phyloP scores from a whole-genome alignment of 805 yeast species.

The Ogataea degrootiae region DNA sequence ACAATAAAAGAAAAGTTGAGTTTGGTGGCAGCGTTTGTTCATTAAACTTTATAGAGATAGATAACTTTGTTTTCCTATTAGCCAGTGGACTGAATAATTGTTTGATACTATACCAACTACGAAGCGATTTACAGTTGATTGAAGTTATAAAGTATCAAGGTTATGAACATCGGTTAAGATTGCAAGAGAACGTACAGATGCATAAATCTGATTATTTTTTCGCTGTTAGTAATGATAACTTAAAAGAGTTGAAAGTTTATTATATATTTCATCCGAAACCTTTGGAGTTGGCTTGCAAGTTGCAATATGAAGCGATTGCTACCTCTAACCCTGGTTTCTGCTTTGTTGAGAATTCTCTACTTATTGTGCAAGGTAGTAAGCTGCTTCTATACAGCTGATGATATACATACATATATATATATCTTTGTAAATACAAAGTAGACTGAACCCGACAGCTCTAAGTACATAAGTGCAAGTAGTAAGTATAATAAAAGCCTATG shows the following conservation, averaged over 20 bases:
- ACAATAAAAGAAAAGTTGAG: background rate
- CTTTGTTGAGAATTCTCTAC: constrained; percentile 4
- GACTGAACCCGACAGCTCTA: too few species aligned
- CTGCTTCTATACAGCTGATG: background rate
- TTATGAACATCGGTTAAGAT: constrained; percentile 6
- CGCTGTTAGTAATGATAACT: constrained; percentile 6
- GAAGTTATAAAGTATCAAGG: constrained; percentile 7
- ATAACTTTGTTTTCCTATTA: constrained; percentile 3
- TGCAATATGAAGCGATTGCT: background rate
- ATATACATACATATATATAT: too few species aligned
- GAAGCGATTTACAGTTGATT: background rate
- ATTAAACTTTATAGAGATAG: constrained; percentile 3
- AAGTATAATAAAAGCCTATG: too few species aligned
- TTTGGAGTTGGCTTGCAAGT: background rate
- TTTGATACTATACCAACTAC: constrained; percentile 6
- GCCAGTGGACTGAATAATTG: constrained; percentile 13
- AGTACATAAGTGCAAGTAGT: too few species aligned
- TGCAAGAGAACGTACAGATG: constrained; percentile 8
- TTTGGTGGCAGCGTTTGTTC: constrained; percentile 12
- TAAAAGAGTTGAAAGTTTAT: constrained; percentile 9
- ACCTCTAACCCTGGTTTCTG: constrained; percentile 6
- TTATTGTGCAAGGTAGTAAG: background rate
- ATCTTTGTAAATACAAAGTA: too few species aligned
- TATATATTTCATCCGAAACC: constrained; percentile 9
- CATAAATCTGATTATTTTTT: constrained; percentile 9